Evolutionary conservation across 129 eudicot genomes (phyloP).

Genomic region (Kitagawia praeruptora): DNA sequence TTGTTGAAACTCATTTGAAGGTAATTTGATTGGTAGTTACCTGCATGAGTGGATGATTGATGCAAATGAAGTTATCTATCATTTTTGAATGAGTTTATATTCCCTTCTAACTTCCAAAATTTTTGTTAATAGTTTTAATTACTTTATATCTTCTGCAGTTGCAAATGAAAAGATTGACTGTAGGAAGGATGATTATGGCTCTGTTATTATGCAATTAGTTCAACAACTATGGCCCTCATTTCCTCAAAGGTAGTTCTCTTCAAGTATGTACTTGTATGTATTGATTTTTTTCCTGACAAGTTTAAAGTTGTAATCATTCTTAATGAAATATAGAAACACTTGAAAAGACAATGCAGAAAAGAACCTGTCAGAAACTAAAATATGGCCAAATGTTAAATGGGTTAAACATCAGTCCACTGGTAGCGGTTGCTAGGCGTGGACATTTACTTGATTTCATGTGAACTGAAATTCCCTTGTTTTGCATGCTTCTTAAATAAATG

Average conservation of each 20-base stretch:
- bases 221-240: constrained; percentile 13
- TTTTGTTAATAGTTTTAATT: background rate
- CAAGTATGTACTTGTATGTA: background rate
- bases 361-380: background rate
- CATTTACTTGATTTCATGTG: background rate
- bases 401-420: background rate
- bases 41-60: background rate
- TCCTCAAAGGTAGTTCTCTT: constrained; percentile 7
- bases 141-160: constrained; percentile 11
- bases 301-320: background rate
- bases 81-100: background rate
- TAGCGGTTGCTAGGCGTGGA: background rate
- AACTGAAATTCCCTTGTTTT: background rate
- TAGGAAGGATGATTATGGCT: constrained; percentile 1
- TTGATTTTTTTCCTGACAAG: background rate
- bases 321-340: no score
- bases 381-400: background rate
- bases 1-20: background rate
- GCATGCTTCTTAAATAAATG: background rate
- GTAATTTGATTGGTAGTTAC: background rate
- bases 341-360: background rate
- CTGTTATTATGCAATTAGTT: constrained; percentile 5
- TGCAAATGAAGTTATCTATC: background rate
- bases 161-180: constrained; percentile 1
- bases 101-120: background rate